These are phyloP conservation scores for Pholiota microspora DNA, from an alignment of 768 basidiomycete species.

Conservation along the genomic window DNA sequence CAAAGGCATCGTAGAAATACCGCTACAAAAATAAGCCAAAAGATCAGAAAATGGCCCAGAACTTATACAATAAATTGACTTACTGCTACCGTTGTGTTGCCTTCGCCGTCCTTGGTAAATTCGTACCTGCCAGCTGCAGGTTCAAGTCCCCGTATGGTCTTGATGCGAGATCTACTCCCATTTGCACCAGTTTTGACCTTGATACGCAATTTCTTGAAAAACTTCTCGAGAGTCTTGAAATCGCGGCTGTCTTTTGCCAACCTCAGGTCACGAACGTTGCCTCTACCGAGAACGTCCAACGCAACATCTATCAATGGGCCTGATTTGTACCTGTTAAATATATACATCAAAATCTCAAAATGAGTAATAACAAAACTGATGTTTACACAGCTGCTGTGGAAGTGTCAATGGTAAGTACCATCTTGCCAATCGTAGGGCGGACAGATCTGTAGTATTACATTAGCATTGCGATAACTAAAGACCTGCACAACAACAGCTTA, in stretches of 20 bases:
- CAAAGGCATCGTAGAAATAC: constrained; percentile 35
- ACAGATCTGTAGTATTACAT: constrained; percentile 35
- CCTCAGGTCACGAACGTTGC: constrained; percentile 28
- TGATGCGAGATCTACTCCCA: constrained; percentile 17
- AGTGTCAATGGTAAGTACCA: constrained; percentile 47
- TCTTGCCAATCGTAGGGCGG: constrained; percentile 36
- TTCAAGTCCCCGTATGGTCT: constrained; percentile 36
- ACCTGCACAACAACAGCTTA: constrained; percentile 20
- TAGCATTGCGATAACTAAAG: neutral
- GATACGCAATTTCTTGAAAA: constrained; percentile 35
- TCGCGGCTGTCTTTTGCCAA: constrained; percentile 17
- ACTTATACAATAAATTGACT: neutral
- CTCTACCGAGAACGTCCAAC: constrained; percentile 21
- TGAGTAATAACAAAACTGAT: neutral
- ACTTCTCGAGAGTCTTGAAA: constrained; percentile 33
- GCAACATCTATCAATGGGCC: constrained; percentile 32
- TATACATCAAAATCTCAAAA: neutral
- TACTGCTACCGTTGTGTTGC: constrained; percentile 41
- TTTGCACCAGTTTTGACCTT: constrained; percentile 24
- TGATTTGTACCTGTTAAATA: constrained; percentile 24
- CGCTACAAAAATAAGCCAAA: constrained; percentile 29
- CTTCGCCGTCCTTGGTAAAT: constrained; percentile 41
- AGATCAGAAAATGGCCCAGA: neutral
- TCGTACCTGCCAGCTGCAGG: constrained; percentile 32
- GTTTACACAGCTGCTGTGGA: constrained; percentile 44